These are phyloP conservation scores for Suillus cothurnatus DNA, from an alignment of 768 basidiomycete species.

Conservation along the genomic window DNA sequence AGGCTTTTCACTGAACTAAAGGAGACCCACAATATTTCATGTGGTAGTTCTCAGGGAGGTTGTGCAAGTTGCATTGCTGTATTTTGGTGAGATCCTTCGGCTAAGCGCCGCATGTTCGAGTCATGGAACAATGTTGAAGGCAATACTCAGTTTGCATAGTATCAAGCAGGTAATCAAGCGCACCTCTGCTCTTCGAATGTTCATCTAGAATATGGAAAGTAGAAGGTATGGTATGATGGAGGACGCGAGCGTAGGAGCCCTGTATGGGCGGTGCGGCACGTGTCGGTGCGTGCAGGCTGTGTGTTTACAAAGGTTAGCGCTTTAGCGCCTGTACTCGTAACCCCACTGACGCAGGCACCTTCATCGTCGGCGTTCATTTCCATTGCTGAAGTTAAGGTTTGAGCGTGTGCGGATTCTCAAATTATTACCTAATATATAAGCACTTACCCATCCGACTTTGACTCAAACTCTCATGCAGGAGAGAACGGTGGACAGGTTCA, in stretches of 20 bases:
- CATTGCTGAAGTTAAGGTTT: not conserved
- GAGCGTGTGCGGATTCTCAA: not conserved
- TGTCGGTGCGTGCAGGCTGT: not conserved
- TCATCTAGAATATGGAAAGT: conserved; percentile 21
- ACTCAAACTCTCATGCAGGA: not conserved
- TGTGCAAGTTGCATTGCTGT: conserved; percentile 52
- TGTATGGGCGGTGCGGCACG: not conserved
- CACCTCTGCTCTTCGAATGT: conserved; percentile 33
- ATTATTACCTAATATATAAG: conserved; percentile 2
- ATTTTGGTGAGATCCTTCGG: conserved; percentile 50
- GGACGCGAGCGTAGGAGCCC: not conserved
- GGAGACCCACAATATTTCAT: conserved; percentile 32
- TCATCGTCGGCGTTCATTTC: conserved; percentile 1
- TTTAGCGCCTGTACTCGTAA: conserved; percentile 1
- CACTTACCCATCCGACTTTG: not conserved
- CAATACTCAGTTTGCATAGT: not conserved
- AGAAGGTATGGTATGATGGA: not conserved
- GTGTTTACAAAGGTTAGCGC: not conserved
- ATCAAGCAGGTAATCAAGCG: conserved; percentile 6
- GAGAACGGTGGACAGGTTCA: not conserved
- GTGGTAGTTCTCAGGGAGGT: conserved; percentile 54
- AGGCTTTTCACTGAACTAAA: not conserved
- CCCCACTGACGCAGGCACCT: not conserved
- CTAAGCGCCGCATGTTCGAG: conserved; percentile 25
- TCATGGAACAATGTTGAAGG: not conserved